Base-by-base conservation (phyloP, 192 early-diverging fungal genomes). In the Chytriomyces sp. region DNA sequence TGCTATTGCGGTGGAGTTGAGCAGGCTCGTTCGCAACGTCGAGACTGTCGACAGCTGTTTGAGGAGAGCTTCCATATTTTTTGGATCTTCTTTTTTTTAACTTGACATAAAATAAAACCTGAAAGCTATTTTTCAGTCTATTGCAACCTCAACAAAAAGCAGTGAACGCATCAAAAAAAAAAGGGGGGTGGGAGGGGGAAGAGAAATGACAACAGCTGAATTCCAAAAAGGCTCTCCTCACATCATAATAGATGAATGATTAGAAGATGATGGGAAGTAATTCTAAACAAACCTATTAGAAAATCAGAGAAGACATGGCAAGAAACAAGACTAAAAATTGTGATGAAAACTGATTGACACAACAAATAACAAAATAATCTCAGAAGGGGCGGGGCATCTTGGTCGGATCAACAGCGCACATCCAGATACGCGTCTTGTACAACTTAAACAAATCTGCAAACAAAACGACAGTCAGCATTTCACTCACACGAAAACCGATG, bases 381-480 rank as follows among this genome's bases (percentile, higher is more conserved):
- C 72, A 75, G 46, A 64, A 75, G 9, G 73, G 73, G 5, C 73
- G 73, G 9, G 73, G 73, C 73, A 75, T 75, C 43, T 80, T 85
- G 69, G 83, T 77, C 16, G 86, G 83, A 69, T 85, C 82, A 11
- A 87, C 86, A 6, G 86, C 86, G 65, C 86, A 87, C 94, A 97
- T 95, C 97, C 97, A 98, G 78, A 98, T 97, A 53, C 97, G 92
- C 20, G 97, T 96, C 82, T 99, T 99, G 84, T 96, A 97, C 60
- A 96, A 91, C 82, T 97, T 97, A 83, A 97, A 99, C 68, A 97
- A 87, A 57, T 97, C 95, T 79, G 68, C 7, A 35, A 57, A 43
- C 9, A 10, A 70, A 69, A 24, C 5, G 45, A n/a, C 18, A 35
- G 35, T 35, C 2, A 35, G 35, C 35, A 35, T 35, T 35, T 35